These are phyloP conservation scores for Wickerhamomyces ciferrii DNA, from an alignment of 805 yeast genomes.

Conservation along the genomic window DNA sequence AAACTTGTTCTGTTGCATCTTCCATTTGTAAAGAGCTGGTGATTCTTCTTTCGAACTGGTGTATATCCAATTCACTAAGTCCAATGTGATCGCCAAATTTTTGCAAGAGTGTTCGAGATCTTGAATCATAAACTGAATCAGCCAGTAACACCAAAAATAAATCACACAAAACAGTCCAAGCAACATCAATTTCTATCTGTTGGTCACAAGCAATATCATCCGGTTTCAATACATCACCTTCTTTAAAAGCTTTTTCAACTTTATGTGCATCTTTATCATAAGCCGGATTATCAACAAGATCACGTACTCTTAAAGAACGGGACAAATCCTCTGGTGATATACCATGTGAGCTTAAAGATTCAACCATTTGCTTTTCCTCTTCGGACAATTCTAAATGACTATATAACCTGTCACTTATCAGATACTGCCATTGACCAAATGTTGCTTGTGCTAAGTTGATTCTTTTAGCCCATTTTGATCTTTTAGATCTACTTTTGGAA, in stretches of 20 bases:
- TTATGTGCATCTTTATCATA: slow-evolving; percentile 19
- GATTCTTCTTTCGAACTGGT: slow-evolving; percentile 85
- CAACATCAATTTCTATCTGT: slow-evolving; percentile 60
- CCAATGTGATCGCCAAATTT: slow-evolving; percentile 60
- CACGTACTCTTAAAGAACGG: slow-evolving; percentile 48
- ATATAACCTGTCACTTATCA: slow-evolving; percentile 65
- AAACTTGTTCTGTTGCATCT: slow-evolving; percentile 70
- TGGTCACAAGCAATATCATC: slow-evolving; percentile 29
- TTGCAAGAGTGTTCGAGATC: slow-evolving; percentile 78
- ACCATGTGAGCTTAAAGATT: slow-evolving; percentile 79
- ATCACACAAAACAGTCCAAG: slow-evolving; percentile 95
- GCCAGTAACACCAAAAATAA: slow-evolving; percentile 73
- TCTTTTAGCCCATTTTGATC: slow-evolving; percentile 45
- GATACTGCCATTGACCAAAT: slow-evolving; percentile 80
- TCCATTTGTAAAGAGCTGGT: slow-evolving; percentile 89
- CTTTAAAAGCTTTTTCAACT: neutral
- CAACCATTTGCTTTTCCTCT: slow-evolving; percentile 86
- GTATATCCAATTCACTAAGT: slow-evolving; percentile 60
- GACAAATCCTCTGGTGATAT: slow-evolving; percentile 69
- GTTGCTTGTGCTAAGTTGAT: slow-evolving; percentile 68
- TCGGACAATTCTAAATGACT: slow-evolving; percentile 71
- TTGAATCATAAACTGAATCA: slow-evolving; percentile 82
- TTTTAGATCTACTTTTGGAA: slow-evolving; percentile 39
- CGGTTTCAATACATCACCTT: slow-evolving; percentile 20
- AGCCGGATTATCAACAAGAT: slow-evolving; percentile 47